A percentile compares a stretch with the other conserved stretches of the same genome.
These are phyloP conservation scores for Colletotrichum sojae DNA, from an alignment of 2,329 filamentous ascomycete genomes.

Conservation along the genomic window DNA sequence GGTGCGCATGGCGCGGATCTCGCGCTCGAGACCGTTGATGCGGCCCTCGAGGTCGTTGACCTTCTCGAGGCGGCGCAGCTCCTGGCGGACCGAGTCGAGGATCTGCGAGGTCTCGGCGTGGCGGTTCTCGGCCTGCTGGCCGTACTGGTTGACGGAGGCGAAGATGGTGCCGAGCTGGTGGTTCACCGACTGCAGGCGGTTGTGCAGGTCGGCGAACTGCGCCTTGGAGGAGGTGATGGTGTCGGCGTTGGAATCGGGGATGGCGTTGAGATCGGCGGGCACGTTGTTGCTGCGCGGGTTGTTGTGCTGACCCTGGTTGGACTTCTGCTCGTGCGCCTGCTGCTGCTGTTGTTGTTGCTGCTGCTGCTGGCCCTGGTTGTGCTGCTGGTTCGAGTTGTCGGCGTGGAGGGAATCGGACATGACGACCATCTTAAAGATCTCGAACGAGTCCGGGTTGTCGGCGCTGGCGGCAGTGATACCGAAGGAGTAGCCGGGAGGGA, in stretches of 20 bases:
- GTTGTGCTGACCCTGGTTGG: constrained; percentile 46
- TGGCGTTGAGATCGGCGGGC: constrained; percentile 53
- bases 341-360: constrained; percentile 52
- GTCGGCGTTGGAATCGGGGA: constrained; percentile 65
- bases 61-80: constrained; percentile 61
- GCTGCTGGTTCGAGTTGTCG: constrained; percentile 46
- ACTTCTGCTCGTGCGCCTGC: constrained; percentile 48
- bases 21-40: constrained; percentile 68
- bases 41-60: constrained; percentile 60
- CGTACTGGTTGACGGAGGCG: constrained; percentile 66
- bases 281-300: constrained; percentile 47
- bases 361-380: constrained; percentile 42
- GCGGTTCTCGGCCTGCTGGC: constrained; percentile 67
- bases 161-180: constrained; percentile 77
- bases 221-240: constrained; percentile 63
- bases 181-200: constrained; percentile 81
- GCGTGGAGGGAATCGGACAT: constrained; percentile 66
- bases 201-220: constrained; percentile 89
- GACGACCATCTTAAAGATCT: constrained; percentile 89
- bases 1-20: constrained; percentile 70
- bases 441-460: constrained; percentile 94
- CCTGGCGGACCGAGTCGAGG: constrained; percentile 61
- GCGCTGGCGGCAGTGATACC: constrained; percentile 90
- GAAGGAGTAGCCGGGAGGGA: constrained; percentile 87
- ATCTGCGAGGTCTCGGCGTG: constrained; percentile 68